Evolutionary conservation across 805 yeast genomes (phyloP), one percentile per base, ranked within the genome.

Genomic region (Ogataea corticis): DNA sequence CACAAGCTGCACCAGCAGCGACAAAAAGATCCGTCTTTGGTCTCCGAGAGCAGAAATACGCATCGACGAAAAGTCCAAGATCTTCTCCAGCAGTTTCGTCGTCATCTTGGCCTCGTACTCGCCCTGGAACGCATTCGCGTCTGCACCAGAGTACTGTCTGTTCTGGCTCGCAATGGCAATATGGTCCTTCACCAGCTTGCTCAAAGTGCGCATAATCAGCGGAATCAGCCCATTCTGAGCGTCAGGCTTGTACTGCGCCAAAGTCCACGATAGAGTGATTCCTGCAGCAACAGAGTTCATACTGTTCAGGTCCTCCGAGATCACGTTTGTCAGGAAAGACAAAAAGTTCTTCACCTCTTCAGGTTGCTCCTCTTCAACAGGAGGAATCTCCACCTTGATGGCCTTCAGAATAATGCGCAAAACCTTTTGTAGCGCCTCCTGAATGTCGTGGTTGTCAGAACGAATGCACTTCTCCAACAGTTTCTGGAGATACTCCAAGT

Each of bases 1-100:
- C 51, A 94, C 87, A 52, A 92, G 71, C 55, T 92, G 96, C 0
- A 96, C 97, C 45, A 94, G 73, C 6, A 91, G 71, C 0, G 96
- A 83, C 51, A 94, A 67, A 62, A 91, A 94, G 19, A 91, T 82
- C 41, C 99, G 77, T 49, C 99, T 79, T 58, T 92, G 96, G 56
- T 94, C 99, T 2, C 96, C 97, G 19, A 95, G 70, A n/a, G 79
- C 76, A 0, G 95, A 80, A 4, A 94, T 87, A 53, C 97, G 79
- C 72, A 79, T 76, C 0, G 96, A 81, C 1, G 92, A 81, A 42
- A 92, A 75, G 51, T 84, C 83, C 42, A 94, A 69, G 19, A 89
- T 80, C 62, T 85, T 86, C 48, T 85, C 89, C 36, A 94, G 69
- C 29, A 90, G 67, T 47, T 77, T 80, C 0, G 94, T 84, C 0